Base-by-base conservation (phyloP, 129 eudicot species). In the Tanacetum coccineum region DNA sequence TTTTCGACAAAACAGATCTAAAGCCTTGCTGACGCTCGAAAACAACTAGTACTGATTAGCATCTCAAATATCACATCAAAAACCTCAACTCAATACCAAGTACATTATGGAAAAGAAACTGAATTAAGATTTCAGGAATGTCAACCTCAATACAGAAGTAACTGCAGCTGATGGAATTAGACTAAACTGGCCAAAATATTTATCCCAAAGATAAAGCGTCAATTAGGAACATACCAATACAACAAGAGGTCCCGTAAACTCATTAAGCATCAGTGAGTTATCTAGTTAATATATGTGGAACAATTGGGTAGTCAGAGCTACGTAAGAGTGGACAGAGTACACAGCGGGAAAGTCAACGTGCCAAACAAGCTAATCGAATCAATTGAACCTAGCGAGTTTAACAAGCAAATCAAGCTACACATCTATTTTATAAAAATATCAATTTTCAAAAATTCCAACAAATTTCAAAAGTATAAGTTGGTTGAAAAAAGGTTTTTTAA, bases 231-330 rank as follows among this genome's bases (percentile, higher is more conserved):
- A 55, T 36, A 36, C 36, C 7, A 64, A 64, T 42, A 50, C 13
- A 66, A 66, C 48, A 26, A 46, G 30, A 65, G 79, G 79, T 74
- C 79, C 78, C 53, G 45, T 25, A 45, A 49, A 28, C 68, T 71
- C 44, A 20, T 47, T 30, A 50, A 49, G 52, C 10, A 13, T 73
- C 45, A 54, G 26, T 45, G 6, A 36, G 42, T 36, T 6, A 36
- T 36, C 9, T 8, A 7, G 42, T 9, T 36, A 6, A 36, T 32
- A 32, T 32, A 4, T 6, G 4, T 6, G 7, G 40, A 32, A 32
- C 40, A 32, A 6, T 32, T 32, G 8, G 40, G 40, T 32, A 8
- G 40, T 32, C 8, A 6, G 6, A 32, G 40, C 8, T 36, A 5
- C 7, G 42, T 36, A 36, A 6, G 39, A 4, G 39, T 30, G 39